Percentiles rank a stretch among this genome's conserved stretches.
These are phyloP conservation scores for Saitozyma sp. DNA, from an alignment of 768 basidiomycete genomes.

Conservation along the genomic window DNA sequence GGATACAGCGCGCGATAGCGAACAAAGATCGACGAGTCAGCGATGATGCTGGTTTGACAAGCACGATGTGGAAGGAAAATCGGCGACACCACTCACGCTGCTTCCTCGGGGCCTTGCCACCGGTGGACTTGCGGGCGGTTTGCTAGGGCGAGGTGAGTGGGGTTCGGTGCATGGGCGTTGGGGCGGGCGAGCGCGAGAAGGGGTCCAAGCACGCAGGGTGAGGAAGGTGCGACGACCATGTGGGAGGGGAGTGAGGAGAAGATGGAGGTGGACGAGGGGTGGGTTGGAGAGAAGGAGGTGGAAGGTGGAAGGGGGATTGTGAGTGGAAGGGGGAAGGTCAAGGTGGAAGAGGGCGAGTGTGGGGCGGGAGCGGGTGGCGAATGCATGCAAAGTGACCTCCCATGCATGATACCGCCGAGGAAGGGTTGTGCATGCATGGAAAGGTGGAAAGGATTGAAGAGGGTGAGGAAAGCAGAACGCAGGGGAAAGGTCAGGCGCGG, in stretches of 20 bases:
- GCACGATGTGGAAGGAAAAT: background rate
- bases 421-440: too few species aligned
- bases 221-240: background rate
- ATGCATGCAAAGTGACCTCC: too few species aligned
- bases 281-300: slow-evolving; percentile 3
- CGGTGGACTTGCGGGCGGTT: slow-evolving; percentile 99
- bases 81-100: slow-evolving; percentile 35
- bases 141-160: slow-evolving; percentile 57
- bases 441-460: slow-evolving; percentile 5
- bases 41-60: background rate
- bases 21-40: slow-evolving; percentile 1
- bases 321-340: too few species aligned
- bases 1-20: too few species aligned
- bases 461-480: background rate
- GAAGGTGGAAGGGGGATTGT: slow-evolving; percentile 14
- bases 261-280: slow-evolving; percentile 3
- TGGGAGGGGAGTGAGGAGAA: slow-evolving; percentile 4
- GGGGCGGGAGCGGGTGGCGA: too few species aligned
- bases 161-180: background rate
- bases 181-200: background rate
- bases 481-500: slow-evolving; percentile 5
- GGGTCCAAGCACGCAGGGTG: too few species aligned
- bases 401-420: too few species aligned
- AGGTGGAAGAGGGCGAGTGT: background rate
- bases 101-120: slow-evolving; percentile 66